phyloP scores from a whole-genome alignment of 2,329 filamentous ascomycete genomes.

The Cercospora janseana region DNA sequence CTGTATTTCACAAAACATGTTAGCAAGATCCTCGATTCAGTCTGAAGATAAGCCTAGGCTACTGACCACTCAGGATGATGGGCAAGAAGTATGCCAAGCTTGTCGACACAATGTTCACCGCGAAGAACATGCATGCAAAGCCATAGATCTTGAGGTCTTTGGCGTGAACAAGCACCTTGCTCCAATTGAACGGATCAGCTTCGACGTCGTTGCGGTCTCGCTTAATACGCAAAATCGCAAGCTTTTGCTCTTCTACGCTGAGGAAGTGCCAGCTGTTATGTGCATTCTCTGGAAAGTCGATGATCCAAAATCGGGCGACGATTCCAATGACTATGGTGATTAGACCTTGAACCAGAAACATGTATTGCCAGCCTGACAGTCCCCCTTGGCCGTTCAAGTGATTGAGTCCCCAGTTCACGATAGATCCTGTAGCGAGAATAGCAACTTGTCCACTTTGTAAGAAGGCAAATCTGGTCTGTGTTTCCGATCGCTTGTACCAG shows the following conservation, averaged over 20 bases:
- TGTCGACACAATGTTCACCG: slow-evolving; percentile 66
- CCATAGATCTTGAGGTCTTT: slow-evolving; percentile 62
- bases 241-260: slow-evolving; percentile 53
- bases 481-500: slow-evolving; percentile 64
- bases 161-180: slow-evolving; percentile 56
- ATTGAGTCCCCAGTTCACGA: slow-evolving; percentile 69
- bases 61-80: slow-evolving; percentile 32
- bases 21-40: neutral
- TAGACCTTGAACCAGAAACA: slow-evolving; percentile 65
- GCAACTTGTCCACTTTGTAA: slow-evolving; percentile 64
- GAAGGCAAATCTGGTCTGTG: slow-evolving; percentile 64
- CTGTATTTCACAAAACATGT: neutral
- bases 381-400: slow-evolving; percentile 57
- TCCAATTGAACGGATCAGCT: slow-evolving; percentile 56
- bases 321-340: slow-evolving; percentile 59
- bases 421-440: slow-evolving; percentile 63
- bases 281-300: slow-evolving; percentile 65
- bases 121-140: slow-evolving; percentile 64
- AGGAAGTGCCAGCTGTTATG: slow-evolving; percentile 59
- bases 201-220: slow-evolving; percentile 60
- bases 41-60: neutral
- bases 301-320: slow-evolving; percentile 67
- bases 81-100: slow-evolving; percentile 65
- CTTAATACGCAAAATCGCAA: slow-evolving; percentile 59
- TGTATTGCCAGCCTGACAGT: slow-evolving; percentile 65